These are phyloP conservation scores for Yamadazyma akitaensis DNA, from an alignment of 805 yeast genomes.

Conservation along the genomic window DNA sequence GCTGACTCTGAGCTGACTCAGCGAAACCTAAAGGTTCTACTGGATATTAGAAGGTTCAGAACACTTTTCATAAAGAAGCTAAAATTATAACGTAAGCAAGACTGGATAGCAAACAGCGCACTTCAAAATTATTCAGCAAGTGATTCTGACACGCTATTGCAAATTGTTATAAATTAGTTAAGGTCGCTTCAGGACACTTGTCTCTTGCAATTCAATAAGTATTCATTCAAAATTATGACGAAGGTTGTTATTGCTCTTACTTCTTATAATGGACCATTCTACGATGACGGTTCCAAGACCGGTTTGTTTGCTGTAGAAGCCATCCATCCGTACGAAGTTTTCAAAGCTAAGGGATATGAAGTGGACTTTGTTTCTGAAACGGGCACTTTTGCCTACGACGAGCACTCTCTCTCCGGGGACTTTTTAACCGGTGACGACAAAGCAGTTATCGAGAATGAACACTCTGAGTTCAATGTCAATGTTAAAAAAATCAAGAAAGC, in stretches of 20 bases:
- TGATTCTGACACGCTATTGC: not conserved
- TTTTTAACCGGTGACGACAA: conserved; percentile 43
- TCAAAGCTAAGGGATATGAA: conserved; percentile 46
- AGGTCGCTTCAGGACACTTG: not conserved
- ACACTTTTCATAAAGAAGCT: no score
- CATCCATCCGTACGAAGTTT: conserved; percentile 52
- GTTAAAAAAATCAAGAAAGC: conserved; percentile 44
- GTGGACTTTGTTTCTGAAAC: conserved; percentile 58
- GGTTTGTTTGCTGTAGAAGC: conserved; percentile 61
- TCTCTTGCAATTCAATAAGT: not conserved
- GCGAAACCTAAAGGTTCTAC: no score
- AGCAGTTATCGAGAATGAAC: conserved; percentile 32
- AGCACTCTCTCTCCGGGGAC: conserved; percentile 44
- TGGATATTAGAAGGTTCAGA: no score
- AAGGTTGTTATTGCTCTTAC: conserved; percentile 46
- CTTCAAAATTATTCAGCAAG: no score
- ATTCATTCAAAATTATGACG: conserved; percentile 15
- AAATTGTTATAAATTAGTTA: conserved; percentile 1
- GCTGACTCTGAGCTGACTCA: no score
- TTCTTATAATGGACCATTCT: conserved; percentile 44
- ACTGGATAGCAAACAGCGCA: no score
- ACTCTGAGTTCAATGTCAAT: conserved; percentile 37
- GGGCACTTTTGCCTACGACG: conserved; percentile 58
- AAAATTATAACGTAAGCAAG: no score
- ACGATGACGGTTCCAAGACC: conserved; percentile 56